These are phyloP conservation scores for Syncephalis fuscata DNA, from an alignment of 371 early-diverging fungal genomes.

Conservation along the genomic window DNA sequence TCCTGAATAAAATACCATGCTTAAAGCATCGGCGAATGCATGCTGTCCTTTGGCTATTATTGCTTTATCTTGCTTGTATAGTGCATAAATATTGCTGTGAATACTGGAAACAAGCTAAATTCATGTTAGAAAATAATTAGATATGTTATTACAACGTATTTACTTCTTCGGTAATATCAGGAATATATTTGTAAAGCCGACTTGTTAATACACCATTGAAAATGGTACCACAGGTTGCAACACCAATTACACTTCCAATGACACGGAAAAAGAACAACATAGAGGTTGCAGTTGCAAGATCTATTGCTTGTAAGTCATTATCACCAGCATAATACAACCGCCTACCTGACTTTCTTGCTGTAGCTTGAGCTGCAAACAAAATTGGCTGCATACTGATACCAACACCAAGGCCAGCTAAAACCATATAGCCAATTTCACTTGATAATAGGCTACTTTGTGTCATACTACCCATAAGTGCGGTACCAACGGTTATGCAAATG, in stretches of 20 bases:
- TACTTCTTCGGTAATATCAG: no score
- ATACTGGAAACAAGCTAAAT: no score
- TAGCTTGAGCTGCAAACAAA: constrained; percentile 4
- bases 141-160: no score
- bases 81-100: no score
- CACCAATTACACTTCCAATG: constrained; percentile 6
- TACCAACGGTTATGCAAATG: constrained; percentile 18
- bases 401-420: constrained; percentile 30
- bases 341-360: neutral
- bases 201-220: constrained; percentile 2
- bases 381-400: constrained; percentile 26
- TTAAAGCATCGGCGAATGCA: no score
- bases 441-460: constrained; percentile 10
- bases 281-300: constrained; percentile 4
- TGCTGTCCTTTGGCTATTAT: no score
- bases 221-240: constrained; percentile 5
- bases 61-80: no score
- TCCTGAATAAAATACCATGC: no score
- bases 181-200: no score
- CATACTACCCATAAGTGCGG: constrained; percentile 23
- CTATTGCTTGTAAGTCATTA: no score
- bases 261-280: constrained; percentile 3
- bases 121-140: no score
- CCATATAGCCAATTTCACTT: constrained; percentile 17
- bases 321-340: neutral